These are phyloP conservation scores for Pittosporum tobira DNA, from an alignment of 129 eudicot genomes.

Conservation along the genomic window DNA sequence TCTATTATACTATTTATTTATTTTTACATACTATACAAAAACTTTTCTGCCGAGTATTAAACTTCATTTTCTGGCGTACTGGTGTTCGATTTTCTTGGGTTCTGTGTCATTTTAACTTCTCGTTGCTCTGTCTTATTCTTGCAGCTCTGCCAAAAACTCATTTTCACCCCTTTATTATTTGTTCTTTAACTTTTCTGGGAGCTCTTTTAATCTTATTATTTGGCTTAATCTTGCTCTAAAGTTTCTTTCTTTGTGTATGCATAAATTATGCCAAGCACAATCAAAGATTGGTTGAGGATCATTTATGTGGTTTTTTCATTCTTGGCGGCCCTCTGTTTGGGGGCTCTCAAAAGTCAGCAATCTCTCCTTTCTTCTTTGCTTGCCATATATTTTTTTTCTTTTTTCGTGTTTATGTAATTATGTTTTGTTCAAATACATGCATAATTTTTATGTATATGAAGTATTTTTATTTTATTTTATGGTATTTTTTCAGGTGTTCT, in stretches of 20 bases:
- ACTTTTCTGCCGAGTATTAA: not conserved
- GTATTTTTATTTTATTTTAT: no score
- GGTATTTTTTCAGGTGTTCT: conserved; percentile 50
- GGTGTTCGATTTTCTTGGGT: conserved; percentile 17
- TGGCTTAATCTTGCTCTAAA: not conserved
- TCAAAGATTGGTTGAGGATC: conserved; percentile 54
- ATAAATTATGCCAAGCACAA: conserved; percentile 29
- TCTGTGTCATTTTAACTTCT: not conserved
- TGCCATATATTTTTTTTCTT: conserved; percentile 1
- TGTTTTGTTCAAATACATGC: not conserved
- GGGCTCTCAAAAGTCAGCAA: conserved; percentile 71
- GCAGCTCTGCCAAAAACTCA: conserved; percentile 6
- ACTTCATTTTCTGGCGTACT: conserved; percentile 9
- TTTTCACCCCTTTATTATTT: conserved; percentile 2
- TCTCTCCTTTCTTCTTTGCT: conserved; percentile 9
- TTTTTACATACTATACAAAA: no score
- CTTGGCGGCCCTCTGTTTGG: conserved; percentile 66
- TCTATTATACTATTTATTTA: no score
- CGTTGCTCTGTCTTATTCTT: not conserved
- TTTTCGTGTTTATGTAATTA: not conserved
- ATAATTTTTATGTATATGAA: conserved; percentile 5
- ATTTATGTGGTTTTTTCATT: conserved; percentile 70
- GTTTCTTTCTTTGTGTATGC: not conserved
- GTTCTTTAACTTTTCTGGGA: conserved; percentile 1
- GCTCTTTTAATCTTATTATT: not conserved